These are phyloP conservation scores for Barbarea vulgaris DNA, from an alignment of 345 rosid species.

Conservation along the genomic window DNA sequence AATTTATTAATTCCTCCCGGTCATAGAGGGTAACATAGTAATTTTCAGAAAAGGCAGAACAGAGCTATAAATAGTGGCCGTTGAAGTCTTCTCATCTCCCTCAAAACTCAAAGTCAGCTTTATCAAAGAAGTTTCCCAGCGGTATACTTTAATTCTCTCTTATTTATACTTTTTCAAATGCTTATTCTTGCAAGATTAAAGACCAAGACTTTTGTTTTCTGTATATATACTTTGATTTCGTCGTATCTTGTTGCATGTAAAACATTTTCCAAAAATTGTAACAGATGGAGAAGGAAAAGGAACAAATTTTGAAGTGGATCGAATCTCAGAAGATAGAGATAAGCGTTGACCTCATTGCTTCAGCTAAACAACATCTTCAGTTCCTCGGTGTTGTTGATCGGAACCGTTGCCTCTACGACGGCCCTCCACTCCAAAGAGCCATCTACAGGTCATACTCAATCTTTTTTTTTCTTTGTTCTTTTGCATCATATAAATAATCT, in stretches of 20 bases:
- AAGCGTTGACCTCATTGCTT: constrained; percentile 60
- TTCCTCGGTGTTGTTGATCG: constrained; percentile 79
- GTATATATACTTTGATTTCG: background rate
- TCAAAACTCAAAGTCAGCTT: constrained; percentile 25
- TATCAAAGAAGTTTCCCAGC: background rate
- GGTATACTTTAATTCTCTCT: constrained; percentile 24
- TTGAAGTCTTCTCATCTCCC: constrained; percentile 4
- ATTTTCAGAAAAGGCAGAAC: background rate
- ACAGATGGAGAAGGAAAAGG: constrained; percentile 46
- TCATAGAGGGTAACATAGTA: background rate
- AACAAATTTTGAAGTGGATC: constrained; percentile 64
- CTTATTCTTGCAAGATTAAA: constrained; percentile 19
- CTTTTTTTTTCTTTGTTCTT: background rate
- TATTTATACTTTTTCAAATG: background rate
- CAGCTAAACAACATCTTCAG: constrained; percentile 74
- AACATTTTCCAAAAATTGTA: background rate
- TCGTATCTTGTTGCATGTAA: constrained; percentile 15
- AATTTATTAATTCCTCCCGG: background rate
- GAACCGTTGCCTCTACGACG: constrained; percentile 78
- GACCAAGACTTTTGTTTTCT: background rate
- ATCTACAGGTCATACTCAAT: constrained; percentile 64
- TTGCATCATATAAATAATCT: background rate
- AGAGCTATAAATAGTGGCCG: constrained; percentile 11
- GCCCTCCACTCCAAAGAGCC: constrained; percentile 67
- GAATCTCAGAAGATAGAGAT: constrained; percentile 71